phyloP scores from a whole-genome alignment of 441 rosid genomes.

The Pelargonium hybrid region DNA sequence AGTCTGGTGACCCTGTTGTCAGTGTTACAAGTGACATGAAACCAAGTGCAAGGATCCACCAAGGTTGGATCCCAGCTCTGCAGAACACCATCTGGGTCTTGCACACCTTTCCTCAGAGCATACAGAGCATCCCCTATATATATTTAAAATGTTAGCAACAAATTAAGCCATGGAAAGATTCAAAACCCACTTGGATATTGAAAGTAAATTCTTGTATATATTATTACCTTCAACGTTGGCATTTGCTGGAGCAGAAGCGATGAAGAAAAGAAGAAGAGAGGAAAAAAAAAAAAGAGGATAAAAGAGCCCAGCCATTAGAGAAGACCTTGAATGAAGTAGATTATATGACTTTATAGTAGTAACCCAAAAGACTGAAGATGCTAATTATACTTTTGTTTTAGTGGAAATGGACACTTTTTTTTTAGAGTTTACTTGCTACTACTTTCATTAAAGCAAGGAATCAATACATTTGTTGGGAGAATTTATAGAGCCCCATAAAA shows the following conservation, averaged over 20 bases:
- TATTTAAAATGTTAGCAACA: not conserved
- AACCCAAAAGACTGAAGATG: conserved; percentile 11
- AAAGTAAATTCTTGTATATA: not conserved
- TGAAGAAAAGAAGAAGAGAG: conserved; percentile 16
- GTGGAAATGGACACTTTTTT: no score
- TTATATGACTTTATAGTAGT: no score
- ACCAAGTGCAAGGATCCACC: conserved; percentile 81
- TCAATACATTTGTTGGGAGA: conserved; percentile 14
- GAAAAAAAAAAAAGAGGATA: no score
- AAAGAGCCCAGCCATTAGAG: conserved; percentile 5
- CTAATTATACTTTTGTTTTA: not conserved
- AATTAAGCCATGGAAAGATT: not conserved
- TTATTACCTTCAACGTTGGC: conserved; percentile 56
- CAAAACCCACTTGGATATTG: not conserved
- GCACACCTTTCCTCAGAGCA: conserved; percentile 47
- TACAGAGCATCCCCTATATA: conserved; percentile 51
- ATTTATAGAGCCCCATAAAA: conserved; percentile 40
- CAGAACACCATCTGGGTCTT: conserved; percentile 53
- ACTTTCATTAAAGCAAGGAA: conserved; percentile 14
- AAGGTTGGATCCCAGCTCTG: conserved; percentile 75
- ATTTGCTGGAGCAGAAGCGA: conserved; percentile 16
- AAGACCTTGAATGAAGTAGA: conserved; percentile 1
- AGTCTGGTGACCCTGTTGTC: conserved; percentile 52
- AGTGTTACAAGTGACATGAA: conserved; percentile 55
- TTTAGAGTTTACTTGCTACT: not conserved